A percentile compares a stretch with the other conserved stretches of the same genome.
Evolutionary conservation across 352 stramenopile species (phyloP).

Genomic region (Pythium sukuiense): DNA sequence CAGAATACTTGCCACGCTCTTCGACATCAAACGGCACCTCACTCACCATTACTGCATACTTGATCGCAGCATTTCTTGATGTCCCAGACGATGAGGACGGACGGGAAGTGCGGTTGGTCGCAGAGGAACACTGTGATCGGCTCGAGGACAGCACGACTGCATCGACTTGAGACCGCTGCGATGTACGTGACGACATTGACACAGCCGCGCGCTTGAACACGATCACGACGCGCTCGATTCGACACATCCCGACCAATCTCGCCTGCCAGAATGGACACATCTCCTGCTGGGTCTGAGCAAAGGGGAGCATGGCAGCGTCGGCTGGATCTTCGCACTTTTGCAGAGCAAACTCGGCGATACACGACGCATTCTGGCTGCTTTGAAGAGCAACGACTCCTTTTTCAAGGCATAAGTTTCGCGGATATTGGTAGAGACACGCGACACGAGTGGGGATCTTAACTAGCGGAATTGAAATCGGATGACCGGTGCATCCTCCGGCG

Average conservation of each 20-base stretch:
- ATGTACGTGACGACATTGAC: slow-evolving; percentile 15
- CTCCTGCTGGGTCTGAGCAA: slow-evolving; percentile 71
- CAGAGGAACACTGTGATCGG: slow-evolving; percentile 16
- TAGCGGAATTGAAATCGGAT: slow-evolving; percentile 35
- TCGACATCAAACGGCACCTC: slow-evolving; percentile 59
- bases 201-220: slow-evolving; percentile 24
- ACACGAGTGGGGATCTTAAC: slow-evolving; percentile 51
- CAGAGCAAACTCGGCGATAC: slow-evolving; percentile 46
- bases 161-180: slow-evolving; percentile 13
- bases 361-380: slow-evolving; percentile 68
- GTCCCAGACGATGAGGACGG: slow-evolving; percentile 5
- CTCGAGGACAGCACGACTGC: slow-evolving; percentile 11
- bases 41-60: slow-evolving; percentile 56
- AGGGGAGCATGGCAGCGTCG: slow-evolving; percentile 21
- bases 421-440: slow-evolving; percentile 57
- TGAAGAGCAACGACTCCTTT: slow-evolving; percentile 36
- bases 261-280: slow-evolving; percentile 80
- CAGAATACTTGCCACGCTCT: slow-evolving; percentile 60
- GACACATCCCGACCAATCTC: slow-evolving; percentile 32
- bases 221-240: slow-evolving; percentile 46
- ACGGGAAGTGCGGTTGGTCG: slow-evolving; percentile 1
- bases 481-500: slow-evolving; percentile 57
- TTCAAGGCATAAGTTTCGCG: slow-evolving; percentile 50
- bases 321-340: slow-evolving; percentile 13
- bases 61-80: slow-evolving; percentile 16